These are phyloP conservation scores for Physcomitrellopsis africana DNA, from an alignment of 225 moss, liverwort and hornwort species.

Conservation along the genomic window DNA sequence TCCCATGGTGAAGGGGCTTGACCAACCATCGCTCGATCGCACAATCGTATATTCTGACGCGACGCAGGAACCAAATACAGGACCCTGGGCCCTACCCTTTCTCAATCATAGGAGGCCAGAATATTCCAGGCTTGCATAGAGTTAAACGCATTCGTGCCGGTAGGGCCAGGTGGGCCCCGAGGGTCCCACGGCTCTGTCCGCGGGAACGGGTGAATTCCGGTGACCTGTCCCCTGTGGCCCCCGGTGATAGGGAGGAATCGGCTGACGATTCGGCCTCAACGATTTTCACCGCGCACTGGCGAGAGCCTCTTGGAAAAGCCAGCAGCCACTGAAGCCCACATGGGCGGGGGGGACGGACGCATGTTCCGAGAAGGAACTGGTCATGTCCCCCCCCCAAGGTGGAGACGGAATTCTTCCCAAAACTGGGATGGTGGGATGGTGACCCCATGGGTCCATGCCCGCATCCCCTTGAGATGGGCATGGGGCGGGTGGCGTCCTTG, in stretches of 20 bases:
- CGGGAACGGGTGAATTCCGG: not conserved
- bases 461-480: too few species aligned
- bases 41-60: too few species aligned
- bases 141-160: too few species aligned
- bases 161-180: too few species aligned
- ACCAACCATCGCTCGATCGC: too few species aligned
- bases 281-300: not conserved
- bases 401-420: not conserved
- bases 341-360: constrained; percentile 9
- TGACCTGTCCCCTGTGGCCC: constrained; percentile 23
- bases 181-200: not conserved
- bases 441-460: not conserved
- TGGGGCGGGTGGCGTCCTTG: too few species aligned
- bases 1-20: too few species aligned
- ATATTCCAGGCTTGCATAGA: too few species aligned
- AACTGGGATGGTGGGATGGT: too few species aligned
- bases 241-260: constrained; percentile 35
- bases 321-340: constrained; percentile 36
- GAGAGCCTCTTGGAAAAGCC: constrained; percentile 26
- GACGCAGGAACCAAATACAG: too few species aligned
- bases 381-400: constrained; percentile 9
- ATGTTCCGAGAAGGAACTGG: constrained; percentile 31
- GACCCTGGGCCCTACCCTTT: too few species aligned
- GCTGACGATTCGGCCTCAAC: not conserved
- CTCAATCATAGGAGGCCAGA: too few species aligned